A percentile compares a stretch with the other conserved stretches of the same genome.
These are phyloP conservation scores for Penicillium sp. DNA, from an alignment of 2,329 filamentous ascomycete genomes.

Conservation along the genomic window DNA sequence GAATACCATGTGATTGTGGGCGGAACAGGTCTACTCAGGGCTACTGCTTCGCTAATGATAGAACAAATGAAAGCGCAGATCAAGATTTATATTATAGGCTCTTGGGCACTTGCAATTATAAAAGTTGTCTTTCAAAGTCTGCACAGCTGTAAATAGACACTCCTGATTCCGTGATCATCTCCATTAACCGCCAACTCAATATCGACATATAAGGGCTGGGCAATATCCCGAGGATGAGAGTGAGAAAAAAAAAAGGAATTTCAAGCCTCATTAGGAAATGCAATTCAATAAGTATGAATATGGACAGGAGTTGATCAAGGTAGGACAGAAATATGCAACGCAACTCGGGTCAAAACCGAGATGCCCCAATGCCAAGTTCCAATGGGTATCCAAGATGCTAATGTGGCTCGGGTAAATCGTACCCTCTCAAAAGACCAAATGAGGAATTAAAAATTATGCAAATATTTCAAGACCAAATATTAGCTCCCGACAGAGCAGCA, in stretches of 20 bases:
- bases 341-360: background rate
- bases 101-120: background rate
- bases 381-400: background rate
- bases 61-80: too few relatives aligned
- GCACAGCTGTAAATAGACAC: background rate
- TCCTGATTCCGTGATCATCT: background rate
- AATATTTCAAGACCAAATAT: constrained; percentile 12
- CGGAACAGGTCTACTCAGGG: too few relatives aligned
- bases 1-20: too few relatives aligned
- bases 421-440: background rate
- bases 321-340: background rate
- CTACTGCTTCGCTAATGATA: too few relatives aligned
- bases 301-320: background rate
- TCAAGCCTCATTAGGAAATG: too few relatives aligned
- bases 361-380: background rate
- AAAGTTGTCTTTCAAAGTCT: background rate
- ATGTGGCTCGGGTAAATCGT: background rate
- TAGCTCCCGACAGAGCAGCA: constrained; percentile 27
- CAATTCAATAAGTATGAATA: background rate
- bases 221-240: constrained; percentile 8
- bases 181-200: background rate
- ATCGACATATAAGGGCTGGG: background rate
- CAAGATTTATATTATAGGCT: too few relatives aligned
- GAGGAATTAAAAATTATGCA: background rate
- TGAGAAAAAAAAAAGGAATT: too few relatives aligned